These are phyloP conservation scores for Alternaria viburni DNA, from an alignment of 2,329 filamentous ascomycete species.

Conservation along the genomic window DNA sequence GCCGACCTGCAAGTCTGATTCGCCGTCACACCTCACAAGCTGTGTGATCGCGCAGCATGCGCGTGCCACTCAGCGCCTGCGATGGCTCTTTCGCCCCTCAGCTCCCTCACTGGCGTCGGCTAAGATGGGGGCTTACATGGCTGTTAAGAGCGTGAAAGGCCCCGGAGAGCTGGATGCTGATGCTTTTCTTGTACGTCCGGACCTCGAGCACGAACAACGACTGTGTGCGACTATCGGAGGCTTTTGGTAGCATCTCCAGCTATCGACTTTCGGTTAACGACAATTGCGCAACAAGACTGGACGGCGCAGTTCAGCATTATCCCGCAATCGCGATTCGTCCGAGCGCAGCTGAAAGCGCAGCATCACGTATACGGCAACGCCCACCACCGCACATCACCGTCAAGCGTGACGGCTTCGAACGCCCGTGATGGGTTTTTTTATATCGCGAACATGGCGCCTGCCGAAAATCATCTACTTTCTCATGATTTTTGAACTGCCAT, in stretches of 20 bases:
- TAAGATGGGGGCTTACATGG: conserved; percentile 23
- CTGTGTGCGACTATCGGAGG: conserved; percentile 14
- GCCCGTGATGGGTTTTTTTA: conserved; percentile 52
- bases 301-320: background rate
- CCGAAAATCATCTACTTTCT: conserved; percentile 61
- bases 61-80: conserved; percentile 43
- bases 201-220: conserved; percentile 11
- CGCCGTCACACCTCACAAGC: conserved; percentile 28
- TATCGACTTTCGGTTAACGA: background rate
- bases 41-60: conserved; percentile 38
- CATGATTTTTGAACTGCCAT: conserved; percentile 69
- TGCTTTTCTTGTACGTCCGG: conserved; percentile 8
- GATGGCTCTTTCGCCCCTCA: conserved; percentile 32
- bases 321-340: conserved; percentile 8
- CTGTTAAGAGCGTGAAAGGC: conserved; percentile 32
- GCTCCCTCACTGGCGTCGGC: conserved; percentile 19
- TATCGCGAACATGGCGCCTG: conserved; percentile 62
- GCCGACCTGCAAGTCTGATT: conserved; percentile 25
- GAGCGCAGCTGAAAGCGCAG: conserved; percentile 12
- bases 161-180: conserved; percentile 18
- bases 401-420: background rate
- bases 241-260: conserved; percentile 1
- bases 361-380: background rate
- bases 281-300: background rate
- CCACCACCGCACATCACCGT: conserved; percentile 2